Percentiles rank a stretch among this genome's conserved stretches.
Evolutionary conservation across 2,329 filamentous ascomycete species (phyloP).

Genomic region (Colletotrichum eleusines): DNA sequence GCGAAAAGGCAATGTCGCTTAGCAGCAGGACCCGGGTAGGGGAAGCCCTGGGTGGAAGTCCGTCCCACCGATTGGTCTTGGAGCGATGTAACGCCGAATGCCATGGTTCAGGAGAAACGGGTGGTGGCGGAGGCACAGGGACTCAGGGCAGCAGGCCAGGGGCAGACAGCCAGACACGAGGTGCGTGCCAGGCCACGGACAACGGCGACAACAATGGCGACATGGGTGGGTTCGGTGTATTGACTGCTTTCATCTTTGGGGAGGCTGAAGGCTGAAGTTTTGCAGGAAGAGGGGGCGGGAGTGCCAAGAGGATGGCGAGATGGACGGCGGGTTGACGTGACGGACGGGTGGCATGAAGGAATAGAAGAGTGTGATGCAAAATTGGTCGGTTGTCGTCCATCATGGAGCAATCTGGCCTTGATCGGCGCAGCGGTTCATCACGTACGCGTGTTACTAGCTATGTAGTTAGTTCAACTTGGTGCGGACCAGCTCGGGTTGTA

Average conservation of each 20-base stretch:
- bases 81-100: conserved; percentile 29
- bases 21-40: conserved; percentile 1
- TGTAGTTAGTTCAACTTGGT: no score
- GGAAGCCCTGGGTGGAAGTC: background rate
- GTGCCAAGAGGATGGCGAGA: background rate
- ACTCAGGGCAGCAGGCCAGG: background rate
- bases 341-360: background rate
- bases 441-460: background rate
- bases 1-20: conserved; percentile 19
- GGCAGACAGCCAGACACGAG: conserved; percentile 17
- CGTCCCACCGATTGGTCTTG: conserved; percentile 33
- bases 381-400: background rate
- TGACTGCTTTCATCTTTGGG: conserved; percentile 2
- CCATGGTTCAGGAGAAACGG: conserved; percentile 23
- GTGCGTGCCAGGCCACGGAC: background rate
- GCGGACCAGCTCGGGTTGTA: background rate
- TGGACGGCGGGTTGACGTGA: background rate
- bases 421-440: conserved; percentile 26
- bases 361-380: conserved; percentile 1
- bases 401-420: conserved; percentile 33
- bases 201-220: background rate
- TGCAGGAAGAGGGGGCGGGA: no score
- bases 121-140: conserved; percentile 25
- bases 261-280: background rate
- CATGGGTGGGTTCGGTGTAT: conserved; percentile 13